phyloP scores from a whole-genome alignment of 2,329 filamentous ascomycete species.

The Epichloe coenophiala region DNA sequence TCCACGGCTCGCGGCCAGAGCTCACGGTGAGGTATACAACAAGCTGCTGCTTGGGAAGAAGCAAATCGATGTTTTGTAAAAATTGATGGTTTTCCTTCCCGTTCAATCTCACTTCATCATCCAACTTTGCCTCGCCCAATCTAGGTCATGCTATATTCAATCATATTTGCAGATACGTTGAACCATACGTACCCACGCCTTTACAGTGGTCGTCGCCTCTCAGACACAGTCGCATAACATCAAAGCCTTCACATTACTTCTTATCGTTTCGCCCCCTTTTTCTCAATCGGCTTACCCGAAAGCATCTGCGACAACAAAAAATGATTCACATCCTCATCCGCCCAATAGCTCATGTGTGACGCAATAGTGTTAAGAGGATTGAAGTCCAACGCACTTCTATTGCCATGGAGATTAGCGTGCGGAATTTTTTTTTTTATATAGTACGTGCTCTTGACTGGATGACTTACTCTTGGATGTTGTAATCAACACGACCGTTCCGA shows the following conservation, averaged over 20 bases:
- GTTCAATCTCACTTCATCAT: too few species aligned
- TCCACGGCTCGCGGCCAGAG: too few species aligned
- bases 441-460: not conserved
- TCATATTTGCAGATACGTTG: not conserved
- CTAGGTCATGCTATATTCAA: not conserved
- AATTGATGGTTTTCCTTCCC: too few species aligned
- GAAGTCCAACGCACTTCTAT: constrained; percentile 74
- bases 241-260: not conserved
- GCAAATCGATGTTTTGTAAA: too few species aligned
- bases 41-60: too few species aligned
- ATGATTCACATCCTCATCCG: constrained; percentile 84
- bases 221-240: not conserved
- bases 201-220: too few species aligned
- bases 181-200: too few species aligned
- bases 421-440: not conserved
- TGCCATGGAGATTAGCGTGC: not conserved
- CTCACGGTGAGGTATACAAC: too few species aligned
- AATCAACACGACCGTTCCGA: constrained; percentile 79
- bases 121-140: too few species aligned
- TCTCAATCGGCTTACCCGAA: constrained; percentile 16
- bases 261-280: not conserved
- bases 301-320: constrained; percentile 79
- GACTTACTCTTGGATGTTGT: constrained; percentile 85
- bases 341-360: constrained; percentile 86
- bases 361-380: constrained; percentile 63